Percentiles rank a stretch among this genome's conserved stretches.
Evolutionary conservation across 768 basidiomycete species (phyloP).

Genomic region (Trichaptum fuscoviolaceum): DNA sequence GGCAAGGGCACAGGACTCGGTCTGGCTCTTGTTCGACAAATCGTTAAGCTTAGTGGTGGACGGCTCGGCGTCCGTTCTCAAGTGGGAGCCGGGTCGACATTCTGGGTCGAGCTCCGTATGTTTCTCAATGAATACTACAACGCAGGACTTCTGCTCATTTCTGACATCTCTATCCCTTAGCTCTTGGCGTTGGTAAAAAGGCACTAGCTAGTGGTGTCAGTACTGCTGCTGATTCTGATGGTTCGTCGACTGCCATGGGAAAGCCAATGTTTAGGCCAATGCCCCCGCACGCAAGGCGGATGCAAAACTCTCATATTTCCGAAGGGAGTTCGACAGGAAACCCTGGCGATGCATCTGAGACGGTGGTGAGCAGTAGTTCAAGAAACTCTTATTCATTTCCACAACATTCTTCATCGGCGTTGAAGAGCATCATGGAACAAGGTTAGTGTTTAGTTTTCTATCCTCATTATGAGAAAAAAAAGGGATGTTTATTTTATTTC

Average conservation of each 20-base stretch:
- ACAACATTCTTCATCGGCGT: conserved; percentile 29
- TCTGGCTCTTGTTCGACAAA: conserved; percentile 47
- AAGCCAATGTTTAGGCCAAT: background rate
- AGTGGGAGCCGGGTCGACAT: conserved; percentile 69
- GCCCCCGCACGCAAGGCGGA: background rate
- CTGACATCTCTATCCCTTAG: conserved; percentile 20
- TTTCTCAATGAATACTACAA: conserved; percentile 10
- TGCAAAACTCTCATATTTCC: background rate
- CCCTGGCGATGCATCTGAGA: background rate
- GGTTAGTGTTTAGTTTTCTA: conserved; percentile 26
- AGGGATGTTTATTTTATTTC: conserved; percentile 1
- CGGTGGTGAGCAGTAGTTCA: background rate
- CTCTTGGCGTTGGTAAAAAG: conserved; percentile 66
- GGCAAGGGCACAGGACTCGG: conserved; percentile 54
- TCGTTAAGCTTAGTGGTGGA: conserved; percentile 45
- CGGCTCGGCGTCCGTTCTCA: conserved; percentile 37
- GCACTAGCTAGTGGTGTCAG: conserved; percentile 29
- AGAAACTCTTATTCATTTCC: background rate
- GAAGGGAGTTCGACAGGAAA: background rate
- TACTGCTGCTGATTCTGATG: conserved; percentile 12
- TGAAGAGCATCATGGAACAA: conserved; percentile 67
- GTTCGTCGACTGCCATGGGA: background rate
- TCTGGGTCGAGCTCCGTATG: conserved; percentile 79
- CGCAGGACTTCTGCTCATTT: background rate
- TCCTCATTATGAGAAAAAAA: background rate